Evolutionary conservation across 2,329 filamentous ascomycete species (phyloP).

Genomic region (Arthrobotrys musiformis): DNA sequence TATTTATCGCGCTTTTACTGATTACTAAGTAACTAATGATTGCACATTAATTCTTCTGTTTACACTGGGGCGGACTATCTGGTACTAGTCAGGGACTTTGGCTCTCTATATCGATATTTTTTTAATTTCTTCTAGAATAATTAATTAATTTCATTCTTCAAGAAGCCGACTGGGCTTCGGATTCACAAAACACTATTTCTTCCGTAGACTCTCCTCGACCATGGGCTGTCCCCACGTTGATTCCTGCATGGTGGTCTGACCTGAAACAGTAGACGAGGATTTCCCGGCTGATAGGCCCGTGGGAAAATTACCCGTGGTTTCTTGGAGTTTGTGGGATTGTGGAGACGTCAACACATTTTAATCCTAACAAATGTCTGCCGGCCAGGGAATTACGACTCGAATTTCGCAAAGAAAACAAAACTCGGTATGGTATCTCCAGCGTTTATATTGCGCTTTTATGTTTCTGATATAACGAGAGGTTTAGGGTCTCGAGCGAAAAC

Average conservation of each 20-base stretch:
- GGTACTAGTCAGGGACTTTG: neutral
- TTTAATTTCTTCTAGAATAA: neutral
- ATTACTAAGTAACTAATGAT: neutral
- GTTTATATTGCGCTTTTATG: too few relatives aligned
- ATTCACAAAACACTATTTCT: neutral
- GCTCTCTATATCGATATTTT: neutral
- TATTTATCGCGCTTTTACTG: neutral
- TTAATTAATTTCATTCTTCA: neutral
- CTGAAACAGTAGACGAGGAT: slow-evolving; percentile 44
- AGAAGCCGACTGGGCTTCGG: neutral
- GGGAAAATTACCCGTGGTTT: neutral
- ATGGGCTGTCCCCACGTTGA: neutral
- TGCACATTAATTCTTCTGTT: neutral
- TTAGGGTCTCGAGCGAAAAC: too few relatives aligned
- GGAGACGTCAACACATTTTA: slow-evolving; percentile 25
- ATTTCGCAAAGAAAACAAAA: too few relatives aligned
- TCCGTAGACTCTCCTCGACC: neutral
- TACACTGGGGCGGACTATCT: neutral
- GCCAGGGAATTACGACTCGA: neutral
- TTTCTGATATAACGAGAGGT: too few relatives aligned
- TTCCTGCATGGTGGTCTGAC: slow-evolving; percentile 1
- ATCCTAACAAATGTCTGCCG: too few relatives aligned
- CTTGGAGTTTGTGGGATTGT: neutral
- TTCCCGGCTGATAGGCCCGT: slow-evolving; percentile 39
- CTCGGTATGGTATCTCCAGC: too few relatives aligned